Conservation (phyloP, 306 rosid species). For the Ormosia semicastrata region DNA sequence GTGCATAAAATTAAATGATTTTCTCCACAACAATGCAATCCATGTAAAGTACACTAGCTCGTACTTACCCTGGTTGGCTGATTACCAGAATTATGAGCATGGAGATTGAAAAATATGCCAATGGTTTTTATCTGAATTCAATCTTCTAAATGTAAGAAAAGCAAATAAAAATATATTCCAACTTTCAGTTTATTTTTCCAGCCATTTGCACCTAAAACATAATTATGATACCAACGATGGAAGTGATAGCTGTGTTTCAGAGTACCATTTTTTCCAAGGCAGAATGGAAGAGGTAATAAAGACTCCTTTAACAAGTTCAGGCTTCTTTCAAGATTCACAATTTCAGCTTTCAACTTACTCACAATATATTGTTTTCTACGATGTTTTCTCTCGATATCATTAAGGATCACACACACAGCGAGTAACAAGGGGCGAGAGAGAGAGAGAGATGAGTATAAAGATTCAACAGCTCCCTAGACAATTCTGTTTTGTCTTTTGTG, state of each 20-base stretch:
- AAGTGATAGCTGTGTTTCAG: neutral
- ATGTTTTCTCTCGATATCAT: neutral
- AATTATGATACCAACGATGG: neutral
- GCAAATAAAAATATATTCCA: neutral
- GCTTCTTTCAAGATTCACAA: constrained; percentile 3
- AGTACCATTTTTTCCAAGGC: neutral
- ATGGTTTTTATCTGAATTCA: neutral
- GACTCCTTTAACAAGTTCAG: neutral
- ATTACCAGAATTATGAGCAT: neutral
- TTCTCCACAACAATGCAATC: neutral
- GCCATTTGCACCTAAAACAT: constrained; percentile 8
- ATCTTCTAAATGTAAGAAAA: neutral
- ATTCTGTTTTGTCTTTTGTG: neutral
- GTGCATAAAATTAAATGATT: neutral
- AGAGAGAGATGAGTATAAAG: neutral
- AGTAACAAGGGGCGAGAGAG: neutral
- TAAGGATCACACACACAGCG: neutral
- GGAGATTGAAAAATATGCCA: neutral
- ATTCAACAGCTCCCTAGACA: neutral
- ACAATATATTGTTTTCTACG: neutral
- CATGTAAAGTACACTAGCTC: constrained; percentile 7
- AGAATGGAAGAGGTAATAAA: neutral
- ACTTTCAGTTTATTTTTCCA: neutral
- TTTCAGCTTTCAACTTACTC: neutral
- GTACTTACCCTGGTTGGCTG: neutral